Evolutionary conservation across 2,329 filamentous ascomycete genomes (phyloP).

Genomic region (Cercospora beticola): DNA sequence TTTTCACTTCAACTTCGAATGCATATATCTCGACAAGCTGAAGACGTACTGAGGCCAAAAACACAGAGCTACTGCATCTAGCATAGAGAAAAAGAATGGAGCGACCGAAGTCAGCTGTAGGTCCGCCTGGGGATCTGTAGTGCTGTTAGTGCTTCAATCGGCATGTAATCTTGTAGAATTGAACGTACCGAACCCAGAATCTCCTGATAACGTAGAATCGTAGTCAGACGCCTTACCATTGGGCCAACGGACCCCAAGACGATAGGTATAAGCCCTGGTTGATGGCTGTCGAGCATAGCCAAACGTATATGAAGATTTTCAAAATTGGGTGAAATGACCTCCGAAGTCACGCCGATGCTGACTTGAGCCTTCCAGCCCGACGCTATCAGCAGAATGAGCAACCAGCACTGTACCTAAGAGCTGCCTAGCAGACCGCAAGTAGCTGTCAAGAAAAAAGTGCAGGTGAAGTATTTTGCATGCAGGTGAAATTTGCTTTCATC

Average conservation of each 20-base stretch:
- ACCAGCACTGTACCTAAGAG: no score
- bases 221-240: slow-evolving; percentile 14
- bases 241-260: not conserved
- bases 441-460: no score
- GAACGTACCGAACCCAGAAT: slow-evolving; percentile 9
- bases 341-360: not conserved
- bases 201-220: slow-evolving; percentile 6
- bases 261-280: not conserved
- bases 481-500: not conserved
- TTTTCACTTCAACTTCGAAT: not conserved
- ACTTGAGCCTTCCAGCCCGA: no score
- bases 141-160: not conserved
- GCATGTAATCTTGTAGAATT: not conserved
- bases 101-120: not conserved
- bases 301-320: not conserved
- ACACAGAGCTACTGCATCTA: not conserved
- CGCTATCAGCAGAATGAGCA: no score
- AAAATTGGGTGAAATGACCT: not conserved
- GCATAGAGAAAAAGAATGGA: not conserved
- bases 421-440: no score
- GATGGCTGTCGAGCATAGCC: not conserved
- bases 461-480: no score
- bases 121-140: slow-evolving; percentile 3
- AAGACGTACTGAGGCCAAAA: not conserved
- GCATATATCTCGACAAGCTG: not conserved